A percentile compares a stretch with the other conserved stretches of the same genome.
Evolutionary conservation across 1,284 basidiomycete genomes (phyloP).

Genomic region (Caloboletus inedulis): DNA sequence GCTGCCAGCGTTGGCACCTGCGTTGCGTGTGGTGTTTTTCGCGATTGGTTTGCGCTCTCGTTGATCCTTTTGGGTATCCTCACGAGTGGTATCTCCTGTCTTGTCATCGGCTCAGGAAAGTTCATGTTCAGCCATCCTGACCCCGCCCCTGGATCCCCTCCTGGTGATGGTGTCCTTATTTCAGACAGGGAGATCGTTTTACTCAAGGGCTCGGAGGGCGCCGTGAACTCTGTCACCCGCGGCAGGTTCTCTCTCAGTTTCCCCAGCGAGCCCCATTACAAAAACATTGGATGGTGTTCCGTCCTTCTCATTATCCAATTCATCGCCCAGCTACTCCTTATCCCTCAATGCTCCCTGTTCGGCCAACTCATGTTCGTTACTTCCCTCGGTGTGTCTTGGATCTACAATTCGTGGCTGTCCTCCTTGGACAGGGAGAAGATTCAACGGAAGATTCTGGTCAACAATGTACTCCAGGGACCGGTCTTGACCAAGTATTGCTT

Average conservation of each 20-base stretch:
- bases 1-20: slow-evolving; percentile 25
- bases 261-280: slow-evolving; percentile 19
- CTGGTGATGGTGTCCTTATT: slow-evolving; percentile 28
- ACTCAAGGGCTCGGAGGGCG: slow-evolving; percentile 28
- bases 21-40: slow-evolving; percentile 19
- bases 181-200: slow-evolving; percentile 24
- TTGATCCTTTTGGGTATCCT: slow-evolving; percentile 34
- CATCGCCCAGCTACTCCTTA: slow-evolving; percentile 30
- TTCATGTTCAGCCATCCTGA: slow-evolving; percentile 28
- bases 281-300: slow-evolving; percentile 28
- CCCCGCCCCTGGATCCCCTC: slow-evolving; percentile 25
- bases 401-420: slow-evolving; percentile 30
- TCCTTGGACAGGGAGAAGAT: slow-evolving; percentile 32
- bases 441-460: slow-evolving; percentile 25
- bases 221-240: slow-evolving; percentile 32
- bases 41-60: slow-evolving; percentile 30
- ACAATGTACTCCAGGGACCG: slow-evolving; percentile 23
- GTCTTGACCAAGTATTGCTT: slow-evolving; percentile 27
- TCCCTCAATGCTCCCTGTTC: slow-evolving; percentile 32
- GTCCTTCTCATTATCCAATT: slow-evolving; percentile 31
- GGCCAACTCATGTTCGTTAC: slow-evolving; percentile 34
- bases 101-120: slow-evolving; percentile 31
- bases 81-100: slow-evolving; percentile 27
- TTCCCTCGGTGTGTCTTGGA: slow-evolving; percentile 31
- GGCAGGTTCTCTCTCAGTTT: slow-evolving; percentile 30